These are phyloP conservation scores for Citrullus amarus DNA, from an alignment of 306 rosid genomes.

Conservation along the genomic window DNA sequence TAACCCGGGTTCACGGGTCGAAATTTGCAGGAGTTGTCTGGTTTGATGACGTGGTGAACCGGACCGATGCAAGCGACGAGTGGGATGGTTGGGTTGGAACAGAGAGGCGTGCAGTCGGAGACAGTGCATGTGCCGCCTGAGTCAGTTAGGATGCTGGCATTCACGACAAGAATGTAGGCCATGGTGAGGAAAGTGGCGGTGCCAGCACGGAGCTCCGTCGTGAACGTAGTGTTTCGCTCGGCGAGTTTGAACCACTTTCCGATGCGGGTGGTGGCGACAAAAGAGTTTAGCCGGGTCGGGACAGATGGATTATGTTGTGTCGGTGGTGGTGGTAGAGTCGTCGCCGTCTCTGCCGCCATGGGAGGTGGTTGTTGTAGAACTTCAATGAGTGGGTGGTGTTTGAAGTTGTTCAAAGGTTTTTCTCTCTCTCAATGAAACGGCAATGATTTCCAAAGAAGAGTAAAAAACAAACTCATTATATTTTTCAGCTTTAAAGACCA, in stretches of 20 bases:
- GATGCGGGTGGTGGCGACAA: slow-evolving; percentile 31
- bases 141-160: slow-evolving; percentile 82
- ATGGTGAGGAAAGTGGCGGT: slow-evolving; percentile 95
- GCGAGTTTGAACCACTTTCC: slow-evolving; percentile 73
- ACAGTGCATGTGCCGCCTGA: slow-evolving; percentile 82
- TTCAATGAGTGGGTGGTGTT: background rate
- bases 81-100: slow-evolving; percentile 46
- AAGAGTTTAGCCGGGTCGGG: slow-evolving; percentile 37
- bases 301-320: background rate
- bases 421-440: background rate
- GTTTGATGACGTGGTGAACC: slow-evolving; percentile 27
- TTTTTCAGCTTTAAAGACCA: background rate
- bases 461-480: no score
- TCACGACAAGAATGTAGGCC: slow-evolving; percentile 95
- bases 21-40: slow-evolving; percentile 49
- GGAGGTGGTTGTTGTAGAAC: background rate
- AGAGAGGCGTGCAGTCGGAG: slow-evolving; percentile 70
- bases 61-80: slow-evolving; percentile 31
- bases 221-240: slow-evolving; percentile 68
- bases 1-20: slow-evolving; percentile 83
- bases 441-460: background rate
- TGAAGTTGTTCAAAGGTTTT: background rate
- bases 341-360: background rate
- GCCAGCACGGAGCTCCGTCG: slow-evolving; percentile 94
- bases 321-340: background rate